phyloP scores from a whole-genome alignment of 2,329 filamentous ascomycete species.

The Passalora sequoiae region DNA sequence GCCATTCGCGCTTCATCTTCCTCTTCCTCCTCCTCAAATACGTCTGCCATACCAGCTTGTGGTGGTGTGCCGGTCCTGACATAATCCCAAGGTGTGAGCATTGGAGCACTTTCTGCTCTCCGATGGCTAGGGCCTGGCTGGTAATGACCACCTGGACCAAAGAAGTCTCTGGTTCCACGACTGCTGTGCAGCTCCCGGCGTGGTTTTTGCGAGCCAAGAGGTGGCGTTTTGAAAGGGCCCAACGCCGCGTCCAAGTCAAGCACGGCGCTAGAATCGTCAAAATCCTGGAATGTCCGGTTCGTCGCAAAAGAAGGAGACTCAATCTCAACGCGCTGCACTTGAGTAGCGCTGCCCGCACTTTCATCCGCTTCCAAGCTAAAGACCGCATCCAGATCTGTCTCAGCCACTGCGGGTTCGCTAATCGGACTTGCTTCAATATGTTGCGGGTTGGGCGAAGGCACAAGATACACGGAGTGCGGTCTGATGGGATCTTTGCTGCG shows the following conservation, averaged over 20 bases:
- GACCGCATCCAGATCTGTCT: slow-evolving; percentile 32
- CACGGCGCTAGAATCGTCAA: slow-evolving; percentile 55
- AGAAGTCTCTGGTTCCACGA: slow-evolving; percentile 63
- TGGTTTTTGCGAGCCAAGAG: slow-evolving; percentile 60
- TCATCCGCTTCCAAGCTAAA: slow-evolving; percentile 22
- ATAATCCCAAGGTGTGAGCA: slow-evolving; percentile 67
- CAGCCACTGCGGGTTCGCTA: slow-evolving; percentile 17
- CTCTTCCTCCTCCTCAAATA: slow-evolving; percentile 80
- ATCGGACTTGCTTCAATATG: slow-evolving; percentile 1
- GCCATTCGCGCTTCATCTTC: slow-evolving; percentile 33
- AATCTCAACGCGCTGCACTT: slow-evolving; percentile 9
- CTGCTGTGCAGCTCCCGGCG: slow-evolving; percentile 73
- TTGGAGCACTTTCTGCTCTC: slow-evolving; percentile 68
- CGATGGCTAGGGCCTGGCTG: slow-evolving; percentile 11
- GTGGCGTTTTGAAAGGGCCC: slow-evolving; percentile 82
- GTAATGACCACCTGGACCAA: slow-evolving; percentile 66
- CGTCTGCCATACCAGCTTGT: slow-evolving; percentile 71
- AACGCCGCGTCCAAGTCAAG: slow-evolving; percentile 93
- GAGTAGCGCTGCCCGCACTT: slow-evolving; percentile 3
- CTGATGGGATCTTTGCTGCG: slow-evolving; percentile 5
- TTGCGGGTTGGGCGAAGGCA: not conserved
- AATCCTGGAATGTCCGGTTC: slow-evolving; percentile 10
- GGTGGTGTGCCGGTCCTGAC: slow-evolving; percentile 26
- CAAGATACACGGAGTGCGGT: slow-evolving; percentile 13
- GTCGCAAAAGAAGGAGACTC: slow-evolving; percentile 5